Evolutionary conservation across 148 eudicot genomes (phyloP), one percentile per base, ranked within the genome.

Genomic region (Vaccinium corymbosum): DNA sequence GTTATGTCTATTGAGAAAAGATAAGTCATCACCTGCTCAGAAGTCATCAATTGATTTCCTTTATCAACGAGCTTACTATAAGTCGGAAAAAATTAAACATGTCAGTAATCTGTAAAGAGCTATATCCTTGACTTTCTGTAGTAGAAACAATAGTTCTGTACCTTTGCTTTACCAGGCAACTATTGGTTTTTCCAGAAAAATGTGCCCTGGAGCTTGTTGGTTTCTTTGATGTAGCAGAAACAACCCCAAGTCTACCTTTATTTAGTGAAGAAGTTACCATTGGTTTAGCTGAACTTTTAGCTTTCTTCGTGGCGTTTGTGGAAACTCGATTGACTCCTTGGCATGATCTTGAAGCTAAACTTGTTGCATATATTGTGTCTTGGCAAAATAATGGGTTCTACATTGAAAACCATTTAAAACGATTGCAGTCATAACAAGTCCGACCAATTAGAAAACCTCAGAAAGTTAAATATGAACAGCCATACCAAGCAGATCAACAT

Each of bases 401-500:
- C 88, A 90, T 61, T 25, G 27, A 77, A 77, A 35, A 55, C 70
- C 42, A 6, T 53, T 72, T 32, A 25, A 64, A 68, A 35, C 13
- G 74, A 25, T 20, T 51, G 19, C 3, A 62, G 8, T 53, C 7
- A 22, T 0, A 17, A 57, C 20, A 77, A 12, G 48, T 13, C 38
- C 15, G 10, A 64, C 11, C 53, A 72, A 32, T 19, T 38, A 25
- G 38, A 71, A 48, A 50, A 19, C 13, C 25, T 25, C 11, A 42
- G 19, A 11, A 49, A 84, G 53, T 66, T 14, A 81, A 16, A 20
- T 74, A 42, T 13, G 2, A 81, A 42, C 82, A 52, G 55, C 29
- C 87, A 61, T 87, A 95, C 99, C 93, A 97, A 86, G 91, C 98
- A 93, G 55, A 92, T 87, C 72, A 97, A 57, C 92, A 97, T 87